A percentile compares a stretch with the other conserved stretches of the same genome.
phyloP scores from a whole-genome alignment of 345 rosid genomes.

The Cardamine occulta region DNA sequence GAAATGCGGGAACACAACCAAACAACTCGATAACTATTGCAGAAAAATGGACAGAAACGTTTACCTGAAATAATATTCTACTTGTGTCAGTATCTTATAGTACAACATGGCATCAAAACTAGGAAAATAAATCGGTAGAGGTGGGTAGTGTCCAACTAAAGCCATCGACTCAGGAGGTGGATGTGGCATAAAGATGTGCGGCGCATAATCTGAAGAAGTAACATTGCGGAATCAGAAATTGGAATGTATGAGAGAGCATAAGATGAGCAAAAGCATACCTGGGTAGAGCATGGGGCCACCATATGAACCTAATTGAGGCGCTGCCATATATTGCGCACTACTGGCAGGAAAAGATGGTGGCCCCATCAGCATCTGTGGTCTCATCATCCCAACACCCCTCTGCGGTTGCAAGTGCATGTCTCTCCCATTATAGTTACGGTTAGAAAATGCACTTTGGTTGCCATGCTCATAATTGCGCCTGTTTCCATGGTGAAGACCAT shows the following conservation, averaged over 20 bases:
- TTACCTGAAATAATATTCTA: slow-evolving; percentile 90
- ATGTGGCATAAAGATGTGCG: slow-evolving; percentile 25
- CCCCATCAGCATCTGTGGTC: slow-evolving; percentile 42
- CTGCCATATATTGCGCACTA: slow-evolving; percentile 33
- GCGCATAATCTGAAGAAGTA: slow-evolving; percentile 27
- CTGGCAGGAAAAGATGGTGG: slow-evolving; percentile 40
- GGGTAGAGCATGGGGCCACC: slow-evolving; percentile 42
- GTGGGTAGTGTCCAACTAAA: slow-evolving; percentile 33
- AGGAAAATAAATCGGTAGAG: slow-evolving; percentile 24
- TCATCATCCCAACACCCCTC: slow-evolving; percentile 30
- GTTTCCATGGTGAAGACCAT: slow-evolving; percentile 39
- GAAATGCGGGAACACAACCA: slow-evolving; percentile 12
- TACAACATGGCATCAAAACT: slow-evolving; percentile 31
- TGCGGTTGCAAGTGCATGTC: slow-evolving; percentile 34
- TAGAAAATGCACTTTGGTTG: slow-evolving; percentile 12
- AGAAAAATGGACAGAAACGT: not conserved
- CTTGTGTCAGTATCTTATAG: slow-evolving; percentile 58
- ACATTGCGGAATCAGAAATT: not conserved
- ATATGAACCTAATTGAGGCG: slow-evolving; percentile 34
- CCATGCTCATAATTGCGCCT: slow-evolving; percentile 31
- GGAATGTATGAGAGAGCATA: slow-evolving; percentile 9
- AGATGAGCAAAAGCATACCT: slow-evolving; percentile 14
- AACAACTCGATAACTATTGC: not conserved
- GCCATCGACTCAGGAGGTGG: slow-evolving; percentile 33
- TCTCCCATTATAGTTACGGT: slow-evolving; percentile 34